phyloP scores from a whole-genome alignment of 2,329 filamentous ascomycete species.

The Cladosporium halotolerans region DNA sequence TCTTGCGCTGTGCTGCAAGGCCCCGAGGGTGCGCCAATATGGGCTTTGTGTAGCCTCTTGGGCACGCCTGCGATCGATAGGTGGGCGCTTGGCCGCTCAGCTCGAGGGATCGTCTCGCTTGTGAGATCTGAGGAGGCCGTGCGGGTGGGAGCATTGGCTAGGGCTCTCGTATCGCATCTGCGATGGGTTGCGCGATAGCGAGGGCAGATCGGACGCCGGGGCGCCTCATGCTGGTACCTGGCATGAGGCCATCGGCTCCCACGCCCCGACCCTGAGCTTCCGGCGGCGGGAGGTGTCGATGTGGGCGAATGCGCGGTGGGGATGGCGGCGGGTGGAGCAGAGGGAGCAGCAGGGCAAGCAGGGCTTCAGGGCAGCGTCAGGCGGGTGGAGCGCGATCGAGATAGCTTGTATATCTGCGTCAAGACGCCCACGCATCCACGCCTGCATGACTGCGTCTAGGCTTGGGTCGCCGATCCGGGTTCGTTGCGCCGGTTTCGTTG shows the following conservation, averaged over 20 bases:
- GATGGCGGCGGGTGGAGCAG: slow-evolving; percentile 9
- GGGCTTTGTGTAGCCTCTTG: slow-evolving; percentile 4
- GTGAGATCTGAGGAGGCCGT: slow-evolving; percentile 3
- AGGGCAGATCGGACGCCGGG: slow-evolving; percentile 1
- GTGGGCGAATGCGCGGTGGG: background rate
- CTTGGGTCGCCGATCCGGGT: slow-evolving; percentile 9
- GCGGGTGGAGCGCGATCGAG: slow-evolving; percentile 8
- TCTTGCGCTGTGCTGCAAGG: background rate
- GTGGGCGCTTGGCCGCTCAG: background rate
- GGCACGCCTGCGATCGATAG: background rate
- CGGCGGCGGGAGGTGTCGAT: slow-evolving; percentile 3
- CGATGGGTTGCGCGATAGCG: background rate
- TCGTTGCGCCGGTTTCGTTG: slow-evolving; percentile 8
- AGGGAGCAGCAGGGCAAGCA: background rate
- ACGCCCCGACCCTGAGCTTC: slow-evolving; percentile 8
- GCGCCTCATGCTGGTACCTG: slow-evolving; percentile 11
- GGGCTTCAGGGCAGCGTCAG: background rate
- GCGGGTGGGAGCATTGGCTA: too few relatives aligned
- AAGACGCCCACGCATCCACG: slow-evolving; percentile 5
- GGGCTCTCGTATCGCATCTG: too few relatives aligned
- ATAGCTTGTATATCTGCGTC: slow-evolving; percentile 13
- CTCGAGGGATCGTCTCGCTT: background rate
- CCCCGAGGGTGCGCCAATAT: slow-evolving; percentile 1
- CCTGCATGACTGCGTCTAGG: slow-evolving; percentile 9
- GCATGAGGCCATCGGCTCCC: slow-evolving; percentile 11